Evolutionary conservation across 306 rosid species (phyloP).

Genomic region (Dalbergia cochinchinensis): DNA sequence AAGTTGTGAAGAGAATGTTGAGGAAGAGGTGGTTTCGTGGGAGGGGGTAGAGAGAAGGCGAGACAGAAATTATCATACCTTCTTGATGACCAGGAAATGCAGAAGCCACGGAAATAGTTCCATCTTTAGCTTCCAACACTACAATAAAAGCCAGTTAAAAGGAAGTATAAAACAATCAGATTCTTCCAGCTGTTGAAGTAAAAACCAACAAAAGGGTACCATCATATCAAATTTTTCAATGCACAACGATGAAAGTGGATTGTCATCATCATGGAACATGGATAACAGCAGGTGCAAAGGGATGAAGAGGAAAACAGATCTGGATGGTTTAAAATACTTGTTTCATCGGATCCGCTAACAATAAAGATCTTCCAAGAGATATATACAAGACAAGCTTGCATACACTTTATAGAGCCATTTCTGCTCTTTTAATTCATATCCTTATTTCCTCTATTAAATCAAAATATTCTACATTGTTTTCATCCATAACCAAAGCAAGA

Average conservation of each 20-base stretch:
- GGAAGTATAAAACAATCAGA: slow-evolving; percentile 11
- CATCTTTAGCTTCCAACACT: slow-evolving; percentile 70
- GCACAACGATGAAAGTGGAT: background rate
- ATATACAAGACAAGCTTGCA: background rate
- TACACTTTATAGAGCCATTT: background rate
- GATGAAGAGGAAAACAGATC: background rate
- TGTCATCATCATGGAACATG: background rate
- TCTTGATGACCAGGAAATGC: slow-evolving; percentile 74
- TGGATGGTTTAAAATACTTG: background rate
- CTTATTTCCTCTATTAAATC: background rate
- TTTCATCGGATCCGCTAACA: background rate
- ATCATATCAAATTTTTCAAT: background rate
- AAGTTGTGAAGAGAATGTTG: background rate
- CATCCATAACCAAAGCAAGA: background rate
- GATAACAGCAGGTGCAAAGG: slow-evolving; percentile 3
- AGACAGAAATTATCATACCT: slow-evolving; percentile 48
- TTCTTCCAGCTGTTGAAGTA: slow-evolving; percentile 21
- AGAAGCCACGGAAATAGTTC: slow-evolving; percentile 72
- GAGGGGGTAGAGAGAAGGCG: background rate
- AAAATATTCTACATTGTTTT: no score
- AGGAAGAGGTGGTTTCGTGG: background rate
- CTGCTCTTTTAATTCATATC: no score
- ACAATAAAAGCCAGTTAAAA: slow-evolving; percentile 13
- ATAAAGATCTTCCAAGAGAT: background rate
- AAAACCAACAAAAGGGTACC: background rate